Evolutionary conservation across 1,284 basidiomycete genomes (phyloP).

Genomic region (Polyporus tsugae): DNA sequence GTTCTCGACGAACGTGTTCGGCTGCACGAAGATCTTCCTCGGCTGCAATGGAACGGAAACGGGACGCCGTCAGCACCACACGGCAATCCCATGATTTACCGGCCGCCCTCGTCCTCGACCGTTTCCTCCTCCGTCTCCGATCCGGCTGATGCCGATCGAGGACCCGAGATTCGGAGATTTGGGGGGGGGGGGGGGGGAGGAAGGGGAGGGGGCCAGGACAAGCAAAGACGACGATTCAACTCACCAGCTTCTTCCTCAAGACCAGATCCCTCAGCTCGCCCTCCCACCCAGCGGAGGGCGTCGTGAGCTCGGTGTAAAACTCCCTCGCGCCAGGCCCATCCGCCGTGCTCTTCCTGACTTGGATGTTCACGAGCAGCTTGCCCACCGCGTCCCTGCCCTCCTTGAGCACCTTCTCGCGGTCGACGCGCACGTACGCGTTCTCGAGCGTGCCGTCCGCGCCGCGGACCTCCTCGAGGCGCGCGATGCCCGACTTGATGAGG

Average conservation of each 20-base stretch:
- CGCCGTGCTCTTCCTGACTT: slow-evolving; percentile 85
- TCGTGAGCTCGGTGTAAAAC: slow-evolving; percentile 81
- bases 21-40: slow-evolving; percentile 84
- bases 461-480: slow-evolving; percentile 72
- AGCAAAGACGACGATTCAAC: slow-evolving; percentile 48
- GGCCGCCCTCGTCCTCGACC: neutral
- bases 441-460: slow-evolving; percentile 63
- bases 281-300: slow-evolving; percentile 75
- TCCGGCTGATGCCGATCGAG: neutral
- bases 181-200: neutral
- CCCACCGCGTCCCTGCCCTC: slow-evolving; percentile 73
- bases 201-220: neutral
- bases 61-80: slow-evolving; percentile 5
- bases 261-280: slow-evolving; percentile 80
- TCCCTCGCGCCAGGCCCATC: slow-evolving; percentile 78
- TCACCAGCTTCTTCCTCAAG: slow-evolving; percentile 79
- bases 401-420: slow-evolving; percentile 70
- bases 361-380: slow-evolving; percentile 78
- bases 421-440: slow-evolving; percentile 77
- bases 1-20: slow-evolving; percentile 74
- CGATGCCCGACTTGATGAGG: slow-evolving; percentile 76
- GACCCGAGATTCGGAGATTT: neutral
- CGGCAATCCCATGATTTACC: neutral
- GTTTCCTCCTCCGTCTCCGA: neutral
- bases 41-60: slow-evolving; percentile 54